Conservation (phyloP, 352 stramenopile genomes). For the Pythium sukuiense region DNA sequence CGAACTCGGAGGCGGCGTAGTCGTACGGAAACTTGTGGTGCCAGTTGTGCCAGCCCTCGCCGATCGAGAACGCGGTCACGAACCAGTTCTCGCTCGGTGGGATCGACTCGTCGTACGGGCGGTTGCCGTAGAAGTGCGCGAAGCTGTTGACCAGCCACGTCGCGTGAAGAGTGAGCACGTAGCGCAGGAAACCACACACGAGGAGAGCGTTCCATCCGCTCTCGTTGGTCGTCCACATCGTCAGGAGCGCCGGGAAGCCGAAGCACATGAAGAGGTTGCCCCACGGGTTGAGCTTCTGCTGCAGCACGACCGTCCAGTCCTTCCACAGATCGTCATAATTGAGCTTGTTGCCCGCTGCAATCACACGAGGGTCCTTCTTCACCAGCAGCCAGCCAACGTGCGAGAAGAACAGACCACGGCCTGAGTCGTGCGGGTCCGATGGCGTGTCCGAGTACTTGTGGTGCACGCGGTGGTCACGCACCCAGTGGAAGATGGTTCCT, state of each 20-base stretch:
- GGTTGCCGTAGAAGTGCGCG: constrained; percentile 97
- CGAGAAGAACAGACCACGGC: constrained; percentile 97
- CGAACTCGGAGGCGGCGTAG: constrained; percentile 97
- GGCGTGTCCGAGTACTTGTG: constrained; percentile 98
- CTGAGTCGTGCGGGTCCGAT: constrained; percentile 94
- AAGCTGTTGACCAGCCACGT: constrained; percentile 99
- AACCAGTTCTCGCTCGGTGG: constrained; percentile 96
- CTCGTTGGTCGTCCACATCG: constrained; percentile 87
- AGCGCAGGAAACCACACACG: constrained; percentile 94
- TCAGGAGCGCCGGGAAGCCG: constrained; percentile 92
- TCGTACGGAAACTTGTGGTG: constrained; percentile 99
- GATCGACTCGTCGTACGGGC: constrained; percentile 94
- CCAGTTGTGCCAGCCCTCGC: constrained; percentile 99
- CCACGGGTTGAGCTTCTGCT: constrained; percentile 97
- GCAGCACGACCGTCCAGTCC: constrained; percentile 94
- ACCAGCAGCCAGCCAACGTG: constrained; percentile 99
- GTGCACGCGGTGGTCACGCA: constrained; percentile 97
- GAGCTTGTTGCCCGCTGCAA: constrained; percentile 90
- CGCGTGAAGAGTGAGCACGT: constrained; percentile 94
- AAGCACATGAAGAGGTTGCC: constrained; percentile 98
- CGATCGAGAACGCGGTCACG: constrained; percentile 94
- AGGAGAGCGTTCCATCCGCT: constrained; percentile 96
- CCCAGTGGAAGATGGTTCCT: constrained; percentile 98
- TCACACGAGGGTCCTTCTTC: constrained; percentile 95
- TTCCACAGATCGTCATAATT: constrained; percentile 96